Evolutionary conservation across 169 alveolate genomes (phyloP), one percentile per base, ranked within the genome.

Genomic region (Cryptosporidium sp.): DNA sequence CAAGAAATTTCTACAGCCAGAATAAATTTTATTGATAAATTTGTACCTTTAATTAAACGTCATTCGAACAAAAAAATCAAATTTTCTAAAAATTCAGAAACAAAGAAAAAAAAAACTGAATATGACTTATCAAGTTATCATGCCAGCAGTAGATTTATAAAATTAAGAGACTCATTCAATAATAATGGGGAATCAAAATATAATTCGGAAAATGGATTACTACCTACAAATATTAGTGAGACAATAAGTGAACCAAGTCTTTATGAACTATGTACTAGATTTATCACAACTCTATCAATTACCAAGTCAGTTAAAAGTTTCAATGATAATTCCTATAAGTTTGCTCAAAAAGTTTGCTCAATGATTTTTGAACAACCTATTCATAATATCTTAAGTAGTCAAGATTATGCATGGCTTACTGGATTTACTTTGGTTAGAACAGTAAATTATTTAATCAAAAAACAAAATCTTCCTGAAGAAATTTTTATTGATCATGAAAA

Each of bases 391-490:
- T 37, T 65, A 21, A 80, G 75, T 21, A 80, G 48, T 80, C 45
- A 45, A 23, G 89, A 80, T 31, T 44, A 62, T 44, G 52, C 73
- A 9, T 80, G 89, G 89, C 68, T 80, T 29, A 80, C 89, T 42
- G 89, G 89, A 8, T 29, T 62, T 23, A 37, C 60, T 42, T 16
- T 80, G 6, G 68, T 80, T 23, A 26, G 62, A 9, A 62, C 37
- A 23, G 75, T 80, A 44, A 80, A 80, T 53, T 12, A 39, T 26
- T 33, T 80, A 14, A 62, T 80, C 35, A 53, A 62, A 26, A 31
- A 29, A 44, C 31, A 42, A 31, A 62, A 62, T 26, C 60, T 80
- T 31, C 75, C 89, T 0, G 45, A 48, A 23, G 75, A 37, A 80
- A 35, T 80, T 16, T 62, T 44, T 7, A 51, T 80, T 16, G 44